These are phyloP conservation scores for Candida krabiensis DNA, from an alignment of 805 yeast species.

Conservation along the genomic window DNA sequence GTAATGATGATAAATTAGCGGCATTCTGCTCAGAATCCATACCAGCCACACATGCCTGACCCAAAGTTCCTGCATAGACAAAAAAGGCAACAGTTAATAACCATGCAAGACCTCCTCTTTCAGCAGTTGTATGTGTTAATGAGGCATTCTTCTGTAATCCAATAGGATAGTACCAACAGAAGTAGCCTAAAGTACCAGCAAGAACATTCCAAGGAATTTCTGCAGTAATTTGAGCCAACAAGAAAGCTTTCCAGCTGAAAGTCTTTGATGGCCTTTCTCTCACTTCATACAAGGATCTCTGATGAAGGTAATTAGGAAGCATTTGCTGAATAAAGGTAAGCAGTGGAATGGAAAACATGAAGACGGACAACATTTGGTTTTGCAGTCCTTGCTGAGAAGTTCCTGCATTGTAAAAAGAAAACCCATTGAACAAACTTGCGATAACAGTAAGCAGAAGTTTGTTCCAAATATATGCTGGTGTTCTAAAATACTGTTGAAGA, in stretches of 20 bases:
- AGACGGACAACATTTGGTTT: slow-evolving; percentile 76
- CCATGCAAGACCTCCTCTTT: slow-evolving; percentile 58
- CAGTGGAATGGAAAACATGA: slow-evolving; percentile 62
- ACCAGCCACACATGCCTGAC: slow-evolving; percentile 59
- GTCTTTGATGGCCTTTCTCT: slow-evolving; percentile 75
- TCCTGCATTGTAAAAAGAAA: slow-evolving; percentile 66
- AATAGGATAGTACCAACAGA: slow-evolving; percentile 73
- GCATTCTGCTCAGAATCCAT: slow-evolving; percentile 60
- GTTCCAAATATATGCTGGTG: slow-evolving; percentile 58
- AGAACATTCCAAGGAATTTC: slow-evolving; percentile 66
- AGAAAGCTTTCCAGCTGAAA: slow-evolving; percentile 63
- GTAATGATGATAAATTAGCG: slow-evolving; percentile 55
- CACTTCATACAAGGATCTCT: slow-evolving; percentile 67
- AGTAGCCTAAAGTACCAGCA: slow-evolving; percentile 61
- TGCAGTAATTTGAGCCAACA: slow-evolving; percentile 59
- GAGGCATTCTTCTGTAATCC: slow-evolving; percentile 62
- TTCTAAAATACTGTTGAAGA: slow-evolving; percentile 63
- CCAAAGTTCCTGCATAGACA: slow-evolving; percentile 57
- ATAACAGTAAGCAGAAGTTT: slow-evolving; percentile 52
- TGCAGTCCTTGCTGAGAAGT: slow-evolving; percentile 68
- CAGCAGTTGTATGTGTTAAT: slow-evolving; percentile 42
- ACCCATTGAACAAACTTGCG: slow-evolving; percentile 63
- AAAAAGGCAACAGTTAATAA: slow-evolving; percentile 44
- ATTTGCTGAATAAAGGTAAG: slow-evolving; percentile 61
- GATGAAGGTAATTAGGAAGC: slow-evolving; percentile 59